Conservation (phyloP, 169 alveolate genomes). For the Eimeria sp. region DNA sequence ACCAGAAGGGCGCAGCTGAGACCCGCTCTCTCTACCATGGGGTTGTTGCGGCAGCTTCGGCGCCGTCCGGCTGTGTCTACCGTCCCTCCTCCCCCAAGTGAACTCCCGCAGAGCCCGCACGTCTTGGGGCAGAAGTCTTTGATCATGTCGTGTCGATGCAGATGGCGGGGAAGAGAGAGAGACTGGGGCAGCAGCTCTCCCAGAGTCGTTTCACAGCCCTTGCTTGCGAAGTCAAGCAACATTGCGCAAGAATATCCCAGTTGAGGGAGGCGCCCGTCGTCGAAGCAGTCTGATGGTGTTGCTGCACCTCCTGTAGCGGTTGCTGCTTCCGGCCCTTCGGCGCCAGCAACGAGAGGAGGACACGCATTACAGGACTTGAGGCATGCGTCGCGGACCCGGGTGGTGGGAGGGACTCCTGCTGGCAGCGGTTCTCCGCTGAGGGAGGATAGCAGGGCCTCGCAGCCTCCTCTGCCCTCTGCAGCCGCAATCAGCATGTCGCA, state of each 20-base stretch:
- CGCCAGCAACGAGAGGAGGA: constrained; percentile 51
- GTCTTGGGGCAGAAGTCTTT: constrained; percentile 79
- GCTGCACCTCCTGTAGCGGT: constrained; percentile 40
- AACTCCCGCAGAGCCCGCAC: constrained; percentile 70
- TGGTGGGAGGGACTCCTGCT: constrained; percentile 84
- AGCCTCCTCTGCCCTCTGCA: constrained; percentile 82
- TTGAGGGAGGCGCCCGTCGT: constrained; percentile 85
- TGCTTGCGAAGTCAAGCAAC: constrained; percentile 76
- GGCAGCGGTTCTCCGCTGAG: constrained; percentile 78
- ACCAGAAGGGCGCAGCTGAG: constrained; percentile 81
- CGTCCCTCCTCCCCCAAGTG: constrained; percentile 25
- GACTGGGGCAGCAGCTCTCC: constrained; percentile 79
- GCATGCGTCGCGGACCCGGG: constrained; percentile 81
- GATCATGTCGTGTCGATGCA: constrained; percentile 74
- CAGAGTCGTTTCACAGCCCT: constrained; percentile 76
- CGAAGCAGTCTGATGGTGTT: constrained; percentile 81
- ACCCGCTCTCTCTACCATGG: constrained; percentile 83
- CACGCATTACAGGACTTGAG: constrained; percentile 75
- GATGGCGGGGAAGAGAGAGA: constrained; percentile 43
- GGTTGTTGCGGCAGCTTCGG: constrained; percentile 82
- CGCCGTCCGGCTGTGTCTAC: constrained; percentile 39
- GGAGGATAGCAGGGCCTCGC: constrained; percentile 74
- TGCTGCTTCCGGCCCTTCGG: background rate
- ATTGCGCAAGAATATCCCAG: constrained; percentile 87
- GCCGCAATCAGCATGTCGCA: constrained; percentile 83